Evolutionary conservation across 2,329 filamentous ascomycete species (phyloP), one percentile per base, ranked within the genome.

Genomic region (Talaromyces islandicus): DNA sequence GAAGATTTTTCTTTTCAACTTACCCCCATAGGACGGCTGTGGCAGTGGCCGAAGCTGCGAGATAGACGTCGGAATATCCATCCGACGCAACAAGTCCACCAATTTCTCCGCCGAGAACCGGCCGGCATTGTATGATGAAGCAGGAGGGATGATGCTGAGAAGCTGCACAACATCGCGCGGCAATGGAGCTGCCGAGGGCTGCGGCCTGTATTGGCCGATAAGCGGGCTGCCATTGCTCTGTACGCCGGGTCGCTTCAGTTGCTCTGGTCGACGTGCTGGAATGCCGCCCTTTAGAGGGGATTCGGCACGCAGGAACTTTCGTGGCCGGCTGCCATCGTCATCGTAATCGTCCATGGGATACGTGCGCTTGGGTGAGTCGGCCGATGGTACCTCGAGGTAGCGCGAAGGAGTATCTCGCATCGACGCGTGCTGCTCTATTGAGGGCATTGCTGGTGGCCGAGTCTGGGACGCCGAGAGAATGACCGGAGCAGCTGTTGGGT

Each of bases 381-480:
- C 71, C 19, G 69, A 65, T 11, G 73, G 72, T 4, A 67, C 61
- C 56, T 76, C 75, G 46, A 68, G 67, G 58, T 73, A 71, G 38
- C 69, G 72, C 27, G 68, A 68, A 29, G 75, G 74, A 24, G 75
- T 75, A 25, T 69, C 73, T 52, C 72, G 70, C 38, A 66, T 69
- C 17, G 70, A 67, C 29, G 66, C 63, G 12, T 64, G 55, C 12
- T 64, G 65, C 6, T 70, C 65, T 7, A 67, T 62, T 7, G 68
- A 58, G 35, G 69, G 65, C 14, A 81, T 66, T 50, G 77, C 76
- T 69, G 83, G 89, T 3, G 88, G 86, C 17, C 84, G 83, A 73
- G 91, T 88, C 74, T 97, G 93, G 4, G 88, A 81, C 7, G 90
- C 89, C 10, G 92, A 96, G 63, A 97, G 84, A 65, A 97, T 90